phyloP scores from a whole-genome alignment of 2,329 filamentous ascomycete genomes.

The Cryphonectria radicalis region DNA sequence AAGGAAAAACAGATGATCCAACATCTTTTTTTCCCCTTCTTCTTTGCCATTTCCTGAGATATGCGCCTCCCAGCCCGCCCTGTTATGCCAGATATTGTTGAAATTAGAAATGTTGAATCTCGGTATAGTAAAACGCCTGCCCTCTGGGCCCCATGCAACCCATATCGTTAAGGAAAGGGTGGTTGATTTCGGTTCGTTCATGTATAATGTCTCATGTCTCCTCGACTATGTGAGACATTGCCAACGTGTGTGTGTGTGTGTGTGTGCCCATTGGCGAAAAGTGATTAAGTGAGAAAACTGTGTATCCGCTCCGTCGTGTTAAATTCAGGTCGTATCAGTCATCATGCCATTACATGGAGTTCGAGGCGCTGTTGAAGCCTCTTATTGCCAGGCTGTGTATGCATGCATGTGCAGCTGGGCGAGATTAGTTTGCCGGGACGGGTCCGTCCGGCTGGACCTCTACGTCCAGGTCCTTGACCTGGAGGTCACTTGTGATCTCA shows the following conservation, averaged over 20 bases:
- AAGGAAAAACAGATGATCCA: background rate
- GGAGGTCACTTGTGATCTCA: constrained; percentile 78
- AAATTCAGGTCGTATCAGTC: constrained; percentile 34
- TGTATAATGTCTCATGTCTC: constrained; percentile 12
- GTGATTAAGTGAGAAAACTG: constrained; percentile 29
- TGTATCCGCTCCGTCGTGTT: constrained; percentile 28
- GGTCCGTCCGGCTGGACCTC: constrained; percentile 37
- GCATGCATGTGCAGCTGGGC: background rate
- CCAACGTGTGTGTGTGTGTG: background rate
- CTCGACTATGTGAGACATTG: constrained; percentile 24
- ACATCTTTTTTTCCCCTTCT: background rate
- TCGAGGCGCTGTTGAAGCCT: constrained; percentile 28
- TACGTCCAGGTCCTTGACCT: constrained; percentile 66
- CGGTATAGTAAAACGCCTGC: constrained; percentile 31
- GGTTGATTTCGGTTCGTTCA: background rate
- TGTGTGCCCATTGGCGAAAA: constrained; percentile 15
- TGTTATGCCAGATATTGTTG: constrained; percentile 35
- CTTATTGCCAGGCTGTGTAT: constrained; percentile 23
- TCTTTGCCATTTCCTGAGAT: too few species aligned
- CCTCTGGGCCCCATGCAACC: constrained; percentile 39
- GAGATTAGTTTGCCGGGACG: constrained; percentile 15
- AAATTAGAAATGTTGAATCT: constrained; percentile 33
- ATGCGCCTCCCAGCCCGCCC: background rate
- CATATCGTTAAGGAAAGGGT: constrained; percentile 38
- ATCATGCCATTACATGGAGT: constrained; percentile 26